Conservation (phyloP, 345 rosid species). For the Laguncularia racemosa region DNA sequence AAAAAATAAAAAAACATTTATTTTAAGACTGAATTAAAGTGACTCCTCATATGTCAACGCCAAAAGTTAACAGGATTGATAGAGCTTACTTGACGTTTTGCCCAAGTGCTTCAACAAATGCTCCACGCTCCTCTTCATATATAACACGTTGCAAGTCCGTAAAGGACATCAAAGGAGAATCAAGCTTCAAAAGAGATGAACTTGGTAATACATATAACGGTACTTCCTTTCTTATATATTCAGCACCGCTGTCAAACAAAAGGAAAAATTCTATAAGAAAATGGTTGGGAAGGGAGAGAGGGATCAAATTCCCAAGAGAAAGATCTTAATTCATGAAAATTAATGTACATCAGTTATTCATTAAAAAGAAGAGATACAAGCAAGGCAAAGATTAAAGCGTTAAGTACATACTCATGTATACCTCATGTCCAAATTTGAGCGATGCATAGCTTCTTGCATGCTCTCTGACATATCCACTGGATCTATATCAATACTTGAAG, state of each 20-base stretch:
- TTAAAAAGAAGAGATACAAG: too few relatives aligned
- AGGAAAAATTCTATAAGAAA: conserved; percentile 17
- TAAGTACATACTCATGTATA: conserved; percentile 31
- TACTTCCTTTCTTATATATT: conserved; percentile 78
- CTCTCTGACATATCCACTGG: conserved; percentile 97
- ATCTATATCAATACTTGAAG: conserved; percentile 42
- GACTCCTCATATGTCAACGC: too few relatives aligned
- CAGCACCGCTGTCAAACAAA: conserved; percentile 63
- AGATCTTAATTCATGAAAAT: background rate
- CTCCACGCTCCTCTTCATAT: conserved; percentile 79
- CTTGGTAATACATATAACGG: conserved; percentile 76
- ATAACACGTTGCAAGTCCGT: conserved; percentile 82
- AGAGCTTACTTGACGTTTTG: conserved; percentile 61
- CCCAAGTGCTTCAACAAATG: conserved; percentile 67
- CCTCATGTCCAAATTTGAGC: conserved; percentile 94
- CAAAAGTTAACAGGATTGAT: background rate
- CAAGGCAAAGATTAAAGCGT: background rate
- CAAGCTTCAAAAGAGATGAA: conserved; percentile 59
- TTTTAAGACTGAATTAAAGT: background rate
- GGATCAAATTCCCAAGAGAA: too few relatives aligned
- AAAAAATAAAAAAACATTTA: conserved; percentile 4
- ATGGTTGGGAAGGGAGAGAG: conserved; percentile 6
- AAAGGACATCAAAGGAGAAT: conserved; percentile 70
- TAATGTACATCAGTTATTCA: too few relatives aligned
- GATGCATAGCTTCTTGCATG: conserved; percentile 97